These are phyloP conservation scores for Neonectria faginata DNA, from an alignment of 2,329 filamentous ascomycete species.

Conservation along the genomic window DNA sequence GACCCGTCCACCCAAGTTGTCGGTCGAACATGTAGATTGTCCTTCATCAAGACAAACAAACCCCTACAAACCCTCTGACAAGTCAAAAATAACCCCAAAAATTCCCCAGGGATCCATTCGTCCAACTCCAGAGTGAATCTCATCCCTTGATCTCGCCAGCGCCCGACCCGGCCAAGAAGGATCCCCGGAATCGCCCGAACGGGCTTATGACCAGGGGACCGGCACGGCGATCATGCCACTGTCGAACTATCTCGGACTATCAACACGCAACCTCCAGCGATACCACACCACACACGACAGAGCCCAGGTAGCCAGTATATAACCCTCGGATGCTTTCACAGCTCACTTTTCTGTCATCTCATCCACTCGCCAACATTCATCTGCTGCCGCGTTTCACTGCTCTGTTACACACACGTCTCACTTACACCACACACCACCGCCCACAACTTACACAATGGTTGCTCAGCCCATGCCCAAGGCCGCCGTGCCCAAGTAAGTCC, in stretches of 20 bases:
- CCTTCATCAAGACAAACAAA: neutral
- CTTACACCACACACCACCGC: constrained; percentile 29
- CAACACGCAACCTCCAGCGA: constrained; percentile 33
- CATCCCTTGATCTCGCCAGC: neutral
- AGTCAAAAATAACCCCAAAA: neutral
- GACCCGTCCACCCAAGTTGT: neutral
- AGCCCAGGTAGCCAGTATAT: constrained; percentile 31
- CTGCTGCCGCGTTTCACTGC: constrained; percentile 20
- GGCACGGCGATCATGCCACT: constrained; percentile 39
- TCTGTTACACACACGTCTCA: constrained; percentile 21
- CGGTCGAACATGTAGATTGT: neutral
- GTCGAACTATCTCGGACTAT: constrained; percentile 44
- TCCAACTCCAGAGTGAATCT: neutral
- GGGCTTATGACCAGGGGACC: constrained; percentile 31
- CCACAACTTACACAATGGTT: constrained; percentile 35
- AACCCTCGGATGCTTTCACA: constrained; percentile 15
- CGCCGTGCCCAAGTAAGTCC: constrained; percentile 37
- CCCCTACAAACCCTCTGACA: neutral
- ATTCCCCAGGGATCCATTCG: neutral
- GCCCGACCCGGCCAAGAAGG: constrained; percentile 1
- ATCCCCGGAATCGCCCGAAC: constrained; percentile 30
- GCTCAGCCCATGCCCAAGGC: constrained; percentile 38
- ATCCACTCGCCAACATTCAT: constrained; percentile 27
- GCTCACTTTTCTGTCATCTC: constrained; percentile 26
- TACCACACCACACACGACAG: constrained; percentile 24